A percentile compares a stretch with the other conserved stretches of the same genome.
phyloP scores from a whole-genome alignment of 345 rosid genomes.

The Ceriops tagal region DNA sequence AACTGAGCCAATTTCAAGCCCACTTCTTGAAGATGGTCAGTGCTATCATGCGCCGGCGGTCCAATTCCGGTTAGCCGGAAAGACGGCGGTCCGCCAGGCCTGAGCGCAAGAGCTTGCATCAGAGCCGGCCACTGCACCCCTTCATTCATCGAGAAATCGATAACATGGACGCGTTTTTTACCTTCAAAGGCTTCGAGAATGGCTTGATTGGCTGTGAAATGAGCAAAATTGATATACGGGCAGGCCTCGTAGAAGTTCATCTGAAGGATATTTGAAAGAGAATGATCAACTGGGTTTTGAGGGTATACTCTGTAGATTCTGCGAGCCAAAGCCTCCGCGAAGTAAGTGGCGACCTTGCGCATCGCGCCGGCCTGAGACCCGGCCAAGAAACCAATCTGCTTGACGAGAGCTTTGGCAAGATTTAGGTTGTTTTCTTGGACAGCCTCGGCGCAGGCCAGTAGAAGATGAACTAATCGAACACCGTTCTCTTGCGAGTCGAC shows the following conservation, averaged over 20 bases:
- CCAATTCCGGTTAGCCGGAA: conserved; percentile 82
- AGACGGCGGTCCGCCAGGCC: conserved; percentile 74
- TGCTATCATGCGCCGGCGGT: conserved; percentile 59
- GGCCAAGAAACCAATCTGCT: conserved; percentile 56
- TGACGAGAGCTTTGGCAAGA: conserved; percentile 65
- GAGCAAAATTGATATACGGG: conserved; percentile 84
- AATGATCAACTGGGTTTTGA: conserved; percentile 37
- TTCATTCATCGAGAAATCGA: conserved; percentile 66
- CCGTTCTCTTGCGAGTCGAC: conserved; percentile 85
- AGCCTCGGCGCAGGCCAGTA: conserved; percentile 83
- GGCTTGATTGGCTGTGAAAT: conserved; percentile 82
- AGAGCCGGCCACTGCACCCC: conserved; percentile 91
- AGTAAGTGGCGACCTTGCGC: conserved; percentile 74
- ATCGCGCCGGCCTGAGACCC: conserved; percentile 64
- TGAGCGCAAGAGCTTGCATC: conserved; percentile 71
- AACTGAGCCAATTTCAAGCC: conserved; percentile 74
- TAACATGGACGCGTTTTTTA: conserved; percentile 56
- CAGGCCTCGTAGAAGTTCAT: conserved; percentile 82
- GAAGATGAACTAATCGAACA: conserved; percentile 62
- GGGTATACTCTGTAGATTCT: conserved; percentile 57
- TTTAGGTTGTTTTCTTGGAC: conserved; percentile 48
- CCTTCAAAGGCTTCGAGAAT: conserved; percentile 74
- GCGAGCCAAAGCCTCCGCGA: conserved; percentile 80
- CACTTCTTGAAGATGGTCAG: conserved; percentile 63
- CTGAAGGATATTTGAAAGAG: conserved; percentile 59